Conservation (phyloP, 192 early-diverging fungal species). For the Backusella tarrabulga region DNA sequence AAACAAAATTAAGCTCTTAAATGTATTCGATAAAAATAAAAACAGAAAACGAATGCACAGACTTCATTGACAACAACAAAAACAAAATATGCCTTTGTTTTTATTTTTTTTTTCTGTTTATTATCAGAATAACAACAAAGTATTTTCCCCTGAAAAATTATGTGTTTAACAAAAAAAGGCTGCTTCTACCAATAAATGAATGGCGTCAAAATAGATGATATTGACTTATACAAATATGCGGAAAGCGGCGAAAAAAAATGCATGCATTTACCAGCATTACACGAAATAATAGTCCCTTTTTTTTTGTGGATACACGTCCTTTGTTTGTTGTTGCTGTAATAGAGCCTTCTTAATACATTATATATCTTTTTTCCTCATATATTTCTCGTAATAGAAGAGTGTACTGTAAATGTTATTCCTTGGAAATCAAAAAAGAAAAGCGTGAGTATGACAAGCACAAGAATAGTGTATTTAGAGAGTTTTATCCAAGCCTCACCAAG, state of each 20-base stretch:
- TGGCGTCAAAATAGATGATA: background rate
- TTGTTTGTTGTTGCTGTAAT: background rate
- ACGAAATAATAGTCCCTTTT: background rate
- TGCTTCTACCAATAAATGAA: background rate
- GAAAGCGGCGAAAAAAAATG: background rate
- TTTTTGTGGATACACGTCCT: background rate
- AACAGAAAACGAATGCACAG: background rate
- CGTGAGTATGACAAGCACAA: background rate
- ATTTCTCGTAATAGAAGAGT: background rate
- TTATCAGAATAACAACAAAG: background rate
- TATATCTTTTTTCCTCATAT: background rate
- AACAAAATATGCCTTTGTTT: background rate
- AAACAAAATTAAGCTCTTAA: background rate
- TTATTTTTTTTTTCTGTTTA: background rate
- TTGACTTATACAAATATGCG: background rate
- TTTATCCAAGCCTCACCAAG: background rate
- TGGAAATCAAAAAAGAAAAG: background rate
- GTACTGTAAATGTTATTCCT: background rate
- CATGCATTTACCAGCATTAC: background rate
- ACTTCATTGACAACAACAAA: background rate
- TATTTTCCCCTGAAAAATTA: background rate
- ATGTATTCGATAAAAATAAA: background rate
- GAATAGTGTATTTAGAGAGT: background rate
- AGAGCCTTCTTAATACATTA: background rate
- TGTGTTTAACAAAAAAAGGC: background rate